These are phyloP conservation scores for Daldinia sp. DNA, from an alignment of 2,329 filamentous ascomycete species.

Conservation along the genomic window DNA sequence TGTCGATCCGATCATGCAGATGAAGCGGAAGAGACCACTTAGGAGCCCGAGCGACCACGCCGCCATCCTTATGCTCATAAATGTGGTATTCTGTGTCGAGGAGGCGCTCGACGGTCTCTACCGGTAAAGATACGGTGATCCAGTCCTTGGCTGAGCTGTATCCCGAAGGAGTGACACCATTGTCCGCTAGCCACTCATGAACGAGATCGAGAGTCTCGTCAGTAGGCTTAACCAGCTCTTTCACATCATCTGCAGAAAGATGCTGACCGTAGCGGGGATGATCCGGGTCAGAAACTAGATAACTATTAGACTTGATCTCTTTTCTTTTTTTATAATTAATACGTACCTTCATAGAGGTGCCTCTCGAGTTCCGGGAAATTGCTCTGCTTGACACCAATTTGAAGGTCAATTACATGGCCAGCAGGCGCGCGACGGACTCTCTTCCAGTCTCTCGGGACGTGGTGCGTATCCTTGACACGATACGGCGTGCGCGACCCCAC, in stretches of 20 bases:
- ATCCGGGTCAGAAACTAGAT: conserved; percentile 63
- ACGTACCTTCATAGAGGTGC: conserved; percentile 58
- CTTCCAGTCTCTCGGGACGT: conserved; percentile 64
- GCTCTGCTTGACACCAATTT: conserved; percentile 70
- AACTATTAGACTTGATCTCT: conserved; percentile 12
- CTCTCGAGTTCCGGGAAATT: conserved; percentile 67
- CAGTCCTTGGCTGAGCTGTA: conserved; percentile 69
- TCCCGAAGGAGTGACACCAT: conserved; percentile 60
- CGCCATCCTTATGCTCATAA: conserved; percentile 67
- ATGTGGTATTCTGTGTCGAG: conserved; percentile 65
- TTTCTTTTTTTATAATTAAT: not conserved
- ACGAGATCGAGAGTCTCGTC: conserved; percentile 65
- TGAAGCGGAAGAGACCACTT: conserved; percentile 69
- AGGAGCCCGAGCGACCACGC: conserved; percentile 63
- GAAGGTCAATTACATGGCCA: conserved; percentile 63
- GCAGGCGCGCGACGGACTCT: conserved; percentile 60
- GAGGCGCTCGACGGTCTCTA: conserved; percentile 64
- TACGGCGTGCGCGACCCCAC: conserved; percentile 47
- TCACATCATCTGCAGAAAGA: conserved; percentile 63
- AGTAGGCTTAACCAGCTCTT: conserved; percentile 65
- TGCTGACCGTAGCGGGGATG: conserved; percentile 68
- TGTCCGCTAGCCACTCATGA: conserved; percentile 66
- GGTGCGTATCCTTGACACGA: conserved; percentile 66
- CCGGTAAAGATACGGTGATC: conserved; percentile 65
- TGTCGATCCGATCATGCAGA: conserved; percentile 69